Evolutionary conservation across 805 yeast genomes (phyloP), one percentile per base, ranked within the genome.

Genomic region (Teunomyces stri): DNA sequence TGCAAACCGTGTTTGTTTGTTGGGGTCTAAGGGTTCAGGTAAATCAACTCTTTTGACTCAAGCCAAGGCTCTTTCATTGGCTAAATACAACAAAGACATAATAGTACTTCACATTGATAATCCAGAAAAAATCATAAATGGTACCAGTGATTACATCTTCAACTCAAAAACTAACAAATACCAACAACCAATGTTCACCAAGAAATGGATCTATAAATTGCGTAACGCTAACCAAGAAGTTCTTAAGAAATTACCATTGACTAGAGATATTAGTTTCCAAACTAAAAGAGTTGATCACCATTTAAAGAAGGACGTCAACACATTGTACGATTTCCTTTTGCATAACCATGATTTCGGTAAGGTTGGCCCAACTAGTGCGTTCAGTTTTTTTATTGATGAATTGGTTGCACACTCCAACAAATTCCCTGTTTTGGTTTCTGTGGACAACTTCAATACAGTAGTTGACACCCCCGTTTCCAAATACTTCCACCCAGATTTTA

Each of bases 181-280:
- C 63, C 85, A 81, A 43, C 96, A 90, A 67, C 96, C 92, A 49
- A 85, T 86, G 92, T 79, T 74, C 59, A 68, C 86, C 43, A 81
- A 81, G 58, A 74, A 76, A 42, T 75, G 88, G 62, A 60, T 88
- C 50, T 69, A 72, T 51, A 81, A 80, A 53, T 50, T 69, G 48
- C 62, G 70, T 27, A 54, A 56, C 9, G 68, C 70, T 39, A 73
- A 73, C 56, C 64, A 62, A 47, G 60, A 50, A 2, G 62, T 65
- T 1, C 66, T 73, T 48, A 57, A 61, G 48, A 62, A 66, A 38
- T 56, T 72, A 58, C 60, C 61, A 13, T 68, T 72, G 51, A 57
- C 70, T 5, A 56, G 60, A 45, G 75, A 71, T 51, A 55, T 68
- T 18, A 52, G 59, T 11, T 69, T 69, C 53, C 51, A 54, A 11